phyloP scores from a whole-genome alignment of 129 eudicot species.

The Escallonia rubra region DNA sequence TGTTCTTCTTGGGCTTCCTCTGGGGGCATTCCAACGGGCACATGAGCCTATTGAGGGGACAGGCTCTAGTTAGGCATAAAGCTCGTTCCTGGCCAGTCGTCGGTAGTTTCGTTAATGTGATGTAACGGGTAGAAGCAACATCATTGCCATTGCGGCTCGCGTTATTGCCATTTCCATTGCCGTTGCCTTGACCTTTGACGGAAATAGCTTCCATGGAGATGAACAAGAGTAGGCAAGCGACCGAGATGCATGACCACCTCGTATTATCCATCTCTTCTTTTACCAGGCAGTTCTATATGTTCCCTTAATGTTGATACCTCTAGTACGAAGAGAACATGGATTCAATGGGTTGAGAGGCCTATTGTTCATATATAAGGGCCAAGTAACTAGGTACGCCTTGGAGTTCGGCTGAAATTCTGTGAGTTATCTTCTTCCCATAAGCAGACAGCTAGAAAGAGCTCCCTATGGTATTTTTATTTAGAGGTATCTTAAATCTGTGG shows the following conservation, averaged over 20 bases:
- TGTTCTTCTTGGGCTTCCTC: conserved; percentile 62
- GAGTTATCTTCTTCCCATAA: not conserved
- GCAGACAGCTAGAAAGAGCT: conserved; percentile 1
- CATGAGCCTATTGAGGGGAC: conserved; percentile 33
- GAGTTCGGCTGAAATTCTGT: conserved; percentile 3
- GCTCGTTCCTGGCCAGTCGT: conserved; percentile 32
- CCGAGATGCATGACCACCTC: conserved; percentile 29
- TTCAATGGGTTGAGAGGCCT: not conserved
- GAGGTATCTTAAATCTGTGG: not conserved
- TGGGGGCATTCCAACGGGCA: conserved; percentile 53
- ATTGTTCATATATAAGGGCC: not conserved
- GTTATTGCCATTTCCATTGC: conserved; percentile 6
- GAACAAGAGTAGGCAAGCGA: conserved; percentile 34
- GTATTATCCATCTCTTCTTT: conserved; percentile 17
- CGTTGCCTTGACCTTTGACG: conserved; percentile 22
- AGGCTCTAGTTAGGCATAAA: conserved; percentile 21
- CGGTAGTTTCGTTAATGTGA: conserved; percentile 24
- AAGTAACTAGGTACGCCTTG: not conserved
- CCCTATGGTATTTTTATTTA: too few species aligned
- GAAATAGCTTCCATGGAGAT: conserved; percentile 23
- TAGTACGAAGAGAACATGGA: not conserved
- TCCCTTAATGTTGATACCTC: not conserved
- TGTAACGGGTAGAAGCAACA: conserved; percentile 30
- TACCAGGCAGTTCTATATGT: not conserved
- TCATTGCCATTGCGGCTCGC: conserved; percentile 6